Base-by-base conservation (phyloP, 257 asterid species). In the Jacaranda copaia region DNA sequence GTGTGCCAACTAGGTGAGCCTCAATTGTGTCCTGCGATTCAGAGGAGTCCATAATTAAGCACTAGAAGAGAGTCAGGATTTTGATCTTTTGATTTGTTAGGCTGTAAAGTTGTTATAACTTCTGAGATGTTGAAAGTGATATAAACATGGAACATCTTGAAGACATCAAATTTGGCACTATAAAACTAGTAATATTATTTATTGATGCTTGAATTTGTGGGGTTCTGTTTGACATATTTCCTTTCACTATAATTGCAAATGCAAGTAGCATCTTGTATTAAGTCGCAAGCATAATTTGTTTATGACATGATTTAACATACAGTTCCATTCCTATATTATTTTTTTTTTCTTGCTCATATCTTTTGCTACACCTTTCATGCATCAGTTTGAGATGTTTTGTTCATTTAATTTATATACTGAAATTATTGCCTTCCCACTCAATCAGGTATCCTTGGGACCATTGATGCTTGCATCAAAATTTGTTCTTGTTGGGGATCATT, bases 401-500 rank as follows among this genome's bases (percentile, higher is more conserved):
- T 60, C 52, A 9, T 81, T 38, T 57, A 39, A 42, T 67, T 63
- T 77, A 48, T 68, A 32, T 69, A 9, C 56, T 68, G 55, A 60
- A 69, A 78, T 57, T 57, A 46, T 38, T 73, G 35, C 51, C 42
- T 14, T 63, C 80, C 65, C 57, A 75, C 70, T 60, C 78, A 67
- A 82, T 76, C 90, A 95, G 99, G 98, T 93, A 32, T 89, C 96
- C 18, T 83, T 93, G 89, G 99, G 99, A 62, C 98, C 98, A 15
- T 86, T 95, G 82, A 88, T 88, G 88, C 79, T 91, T 62, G 93
- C 98, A 13, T 93, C 97, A 68, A 93, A 87, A 78, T 95, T 95
- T 86, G 98, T 95, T 78, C 98, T 95, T 13, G 99, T 95, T 60
- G 99, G 99, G 74, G 99, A 95, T 90, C 97, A 95, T 85, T 95